Percentiles rank a stretch among this genome's conserved stretches.
phyloP scores from a whole-genome alignment of 768 basidiomycete species.

The Multifurca ochricompacta region DNA sequence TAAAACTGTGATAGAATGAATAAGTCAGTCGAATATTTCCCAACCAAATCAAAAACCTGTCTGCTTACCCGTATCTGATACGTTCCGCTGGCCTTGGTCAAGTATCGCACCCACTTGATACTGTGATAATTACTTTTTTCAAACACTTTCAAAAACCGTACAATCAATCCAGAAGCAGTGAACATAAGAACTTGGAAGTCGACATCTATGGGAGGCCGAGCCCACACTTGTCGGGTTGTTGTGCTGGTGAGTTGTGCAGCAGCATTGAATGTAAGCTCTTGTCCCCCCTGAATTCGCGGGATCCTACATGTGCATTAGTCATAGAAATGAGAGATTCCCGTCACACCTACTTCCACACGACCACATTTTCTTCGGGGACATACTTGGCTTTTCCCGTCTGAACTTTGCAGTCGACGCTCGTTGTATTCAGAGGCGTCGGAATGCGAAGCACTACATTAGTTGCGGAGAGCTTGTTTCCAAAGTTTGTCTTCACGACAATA shows the following conservation, averaged over 20 bases:
- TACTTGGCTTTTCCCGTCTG: slow-evolving; percentile 95
- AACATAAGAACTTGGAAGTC: slow-evolving; percentile 99
- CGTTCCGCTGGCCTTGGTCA: slow-evolving; percentile 86
- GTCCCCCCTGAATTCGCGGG: slow-evolving; percentile 84
- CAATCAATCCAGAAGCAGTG: slow-evolving; percentile 91
- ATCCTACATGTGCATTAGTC: slow-evolving; percentile 47
- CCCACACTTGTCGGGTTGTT: slow-evolving; percentile 94
- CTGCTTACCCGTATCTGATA: slow-evolving; percentile 88
- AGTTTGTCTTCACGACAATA: slow-evolving; percentile 80
- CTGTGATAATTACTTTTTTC: slow-evolving; percentile 94
- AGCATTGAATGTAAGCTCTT: slow-evolving; percentile 80
- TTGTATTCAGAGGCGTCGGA: slow-evolving; percentile 95
- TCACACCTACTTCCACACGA: slow-evolving; percentile 89
- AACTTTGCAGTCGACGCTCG: slow-evolving; percentile 86
- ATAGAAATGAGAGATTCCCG: neutral
- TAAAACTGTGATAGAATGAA: slow-evolving; percentile 13
- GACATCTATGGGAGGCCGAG: slow-evolving; percentile 93
- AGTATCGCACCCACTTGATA: slow-evolving; percentile 92
- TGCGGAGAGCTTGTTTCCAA: slow-evolving; percentile 86
- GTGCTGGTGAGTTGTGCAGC: slow-evolving; percentile 80
- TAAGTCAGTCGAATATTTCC: neutral
- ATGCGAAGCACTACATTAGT: slow-evolving; percentile 89
- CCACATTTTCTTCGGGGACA: slow-evolving; percentile 89
- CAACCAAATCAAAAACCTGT: neutral
- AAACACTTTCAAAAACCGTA: slow-evolving; percentile 96